Conservation (phyloP, 345 rosid species). For the Ricinus communis region DNA sequence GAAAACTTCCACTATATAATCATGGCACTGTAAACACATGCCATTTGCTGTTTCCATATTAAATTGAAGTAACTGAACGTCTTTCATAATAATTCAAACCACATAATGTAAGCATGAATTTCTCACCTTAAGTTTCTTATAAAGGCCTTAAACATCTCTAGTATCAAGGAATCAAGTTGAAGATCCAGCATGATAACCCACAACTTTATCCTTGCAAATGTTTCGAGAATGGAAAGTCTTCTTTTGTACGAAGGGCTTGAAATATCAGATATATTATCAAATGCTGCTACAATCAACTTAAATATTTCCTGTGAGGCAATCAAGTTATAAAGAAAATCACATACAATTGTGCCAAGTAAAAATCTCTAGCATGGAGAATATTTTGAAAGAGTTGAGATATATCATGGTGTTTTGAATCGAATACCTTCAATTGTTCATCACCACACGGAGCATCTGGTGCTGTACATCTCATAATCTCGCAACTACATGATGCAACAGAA, state of each 20-base stretch:
- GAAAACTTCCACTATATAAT: no score
- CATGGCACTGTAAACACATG: no score
- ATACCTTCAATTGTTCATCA: conserved; percentile 68
- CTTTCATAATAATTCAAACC: no score
- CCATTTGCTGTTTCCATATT: no score
- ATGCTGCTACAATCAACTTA: conserved; percentile 45
- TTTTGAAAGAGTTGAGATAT: no score
- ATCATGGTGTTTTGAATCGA: background rate
- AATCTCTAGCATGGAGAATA: no score
- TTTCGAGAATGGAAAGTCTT: conserved; percentile 19
- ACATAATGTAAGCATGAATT: background rate
- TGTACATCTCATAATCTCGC: conserved; percentile 64
- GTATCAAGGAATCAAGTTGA: conserved; percentile 14
- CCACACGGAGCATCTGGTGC: conserved; percentile 66
- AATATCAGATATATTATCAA: conserved; percentile 31
- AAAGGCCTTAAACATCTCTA: conserved; percentile 22
- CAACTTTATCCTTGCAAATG: conserved; percentile 11
- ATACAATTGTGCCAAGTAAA: no score
- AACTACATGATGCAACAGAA: conserved; percentile 56
- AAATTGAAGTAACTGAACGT: no score
- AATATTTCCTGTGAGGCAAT: conserved; percentile 45
- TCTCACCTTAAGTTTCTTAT: conserved; percentile 17
- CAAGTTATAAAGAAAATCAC: background rate
- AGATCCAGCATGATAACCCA: conserved; percentile 22
- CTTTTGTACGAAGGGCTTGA: conserved; percentile 5